Conservation (phyloP, 2,329 filamentous ascomycete genomes). For the Neofusicoccum sp. region DNA sequence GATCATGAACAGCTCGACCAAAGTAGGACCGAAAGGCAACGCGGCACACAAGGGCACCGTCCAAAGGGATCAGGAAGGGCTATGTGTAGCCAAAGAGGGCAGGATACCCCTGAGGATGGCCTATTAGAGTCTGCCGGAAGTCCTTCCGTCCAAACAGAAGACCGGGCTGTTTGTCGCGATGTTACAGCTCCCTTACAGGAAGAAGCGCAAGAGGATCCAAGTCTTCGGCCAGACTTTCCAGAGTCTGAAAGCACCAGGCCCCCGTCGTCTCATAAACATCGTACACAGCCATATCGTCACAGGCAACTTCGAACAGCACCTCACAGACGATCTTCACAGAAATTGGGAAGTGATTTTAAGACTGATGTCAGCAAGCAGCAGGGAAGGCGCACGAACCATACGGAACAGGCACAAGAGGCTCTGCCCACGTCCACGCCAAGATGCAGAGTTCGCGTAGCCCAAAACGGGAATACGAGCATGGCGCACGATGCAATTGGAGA, state of each 20-base stretch:
- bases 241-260: neutral
- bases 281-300: neutral
- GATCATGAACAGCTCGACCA: neutral
- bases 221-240: neutral
- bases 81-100: neutral
- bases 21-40: neutral
- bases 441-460: neutral
- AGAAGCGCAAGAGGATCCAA: neutral
- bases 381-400: neutral
- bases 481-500: constrained; percentile 12
- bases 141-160: no score
- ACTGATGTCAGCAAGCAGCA: neutral
- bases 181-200: neutral
- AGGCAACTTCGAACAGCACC: neutral
- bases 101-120: neutral
- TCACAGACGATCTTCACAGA: neutral
- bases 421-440: neutral
- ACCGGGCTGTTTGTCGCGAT: neutral
- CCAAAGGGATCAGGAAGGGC: neutral
- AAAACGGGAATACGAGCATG: neutral
- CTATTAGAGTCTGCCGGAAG: neutral
- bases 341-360: neutral
- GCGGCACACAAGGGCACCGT: neutral
- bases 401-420: neutral
- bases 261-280: constrained; percentile 5